Conservation (phyloP, 768 basidiomycete genomes). For the Lactarius quietus region DNA sequence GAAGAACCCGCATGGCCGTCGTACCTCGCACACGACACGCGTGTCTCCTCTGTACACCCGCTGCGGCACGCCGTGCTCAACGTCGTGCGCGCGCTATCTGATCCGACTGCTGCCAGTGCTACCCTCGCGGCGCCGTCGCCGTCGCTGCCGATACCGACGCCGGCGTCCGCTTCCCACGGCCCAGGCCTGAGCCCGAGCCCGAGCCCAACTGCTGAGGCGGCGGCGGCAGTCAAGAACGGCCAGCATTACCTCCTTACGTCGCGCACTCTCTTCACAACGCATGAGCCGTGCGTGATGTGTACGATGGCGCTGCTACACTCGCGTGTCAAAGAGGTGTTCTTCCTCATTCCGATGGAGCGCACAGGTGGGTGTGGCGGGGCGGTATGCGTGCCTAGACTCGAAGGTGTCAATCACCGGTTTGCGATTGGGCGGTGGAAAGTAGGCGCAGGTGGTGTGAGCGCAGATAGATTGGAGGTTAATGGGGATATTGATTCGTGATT, state of each 20-base stretch:
- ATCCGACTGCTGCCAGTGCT: conserved; percentile 33
- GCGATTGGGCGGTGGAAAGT: conserved; percentile 64
- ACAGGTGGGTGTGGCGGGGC: conserved; percentile 87
- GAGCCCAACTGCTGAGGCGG: conserved; percentile 14
- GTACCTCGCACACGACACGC: conserved; percentile 66
- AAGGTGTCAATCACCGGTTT: conserved; percentile 89
- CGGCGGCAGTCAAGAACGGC: conserved; percentile 44
- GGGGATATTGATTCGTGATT: conserved; percentile 33
- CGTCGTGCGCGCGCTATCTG: conserved; percentile 62
- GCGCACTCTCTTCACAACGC: conserved; percentile 80
- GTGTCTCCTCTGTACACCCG: conserved; percentile 64
- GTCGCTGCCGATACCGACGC: conserved; percentile 6
- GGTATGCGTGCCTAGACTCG: conserved; percentile 72
- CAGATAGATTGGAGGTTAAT: conserved; percentile 27
- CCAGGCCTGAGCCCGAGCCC: conserved; percentile 18
- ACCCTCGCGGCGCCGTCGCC: conserved; percentile 2
- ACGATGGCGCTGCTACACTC: conserved; percentile 95
- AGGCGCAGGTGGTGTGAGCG: conserved; percentile 22
- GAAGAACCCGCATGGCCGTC: conserved; percentile 35
- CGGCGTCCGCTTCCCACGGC: conserved; percentile 8
- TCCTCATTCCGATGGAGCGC: conserved; percentile 62
- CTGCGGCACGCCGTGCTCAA: conserved; percentile 85
- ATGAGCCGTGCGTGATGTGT: conserved; percentile 98
- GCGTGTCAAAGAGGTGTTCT: conserved; percentile 84
- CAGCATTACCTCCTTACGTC: conserved; percentile 86